A percentile compares a stretch with the other conserved stretches of the same genome.
Evolutionary conservation across 2,329 filamentous ascomycete genomes (phyloP).

Genomic region (Tolypocladium paradoxum): DNA sequence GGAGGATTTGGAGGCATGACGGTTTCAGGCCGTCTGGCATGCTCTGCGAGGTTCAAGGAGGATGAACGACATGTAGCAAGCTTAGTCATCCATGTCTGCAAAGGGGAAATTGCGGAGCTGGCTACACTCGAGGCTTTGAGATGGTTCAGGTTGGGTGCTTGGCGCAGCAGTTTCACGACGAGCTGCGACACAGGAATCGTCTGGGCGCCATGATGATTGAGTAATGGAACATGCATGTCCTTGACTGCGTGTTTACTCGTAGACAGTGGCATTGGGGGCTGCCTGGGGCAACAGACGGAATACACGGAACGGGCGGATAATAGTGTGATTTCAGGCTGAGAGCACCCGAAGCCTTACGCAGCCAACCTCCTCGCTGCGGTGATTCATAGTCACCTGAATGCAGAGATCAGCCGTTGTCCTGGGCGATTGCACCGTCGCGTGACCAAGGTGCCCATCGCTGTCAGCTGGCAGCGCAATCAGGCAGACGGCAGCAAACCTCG

Average conservation of each 20-base stretch:
- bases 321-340: not conserved
- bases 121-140: not conserved
- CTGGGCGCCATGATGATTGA: not conserved
- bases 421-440: not conserved
- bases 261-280: not conserved
- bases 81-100: not conserved
- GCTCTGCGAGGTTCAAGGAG: not conserved
- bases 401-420: too few species aligned
- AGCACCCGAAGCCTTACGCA: not conserved
- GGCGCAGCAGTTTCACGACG: not conserved
- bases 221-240: not conserved
- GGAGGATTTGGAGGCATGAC: too few species aligned
- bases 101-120: not conserved
- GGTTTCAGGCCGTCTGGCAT: not conserved
- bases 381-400: not conserved
- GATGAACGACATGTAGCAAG: not conserved
- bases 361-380: not conserved
- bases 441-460: not conserved
- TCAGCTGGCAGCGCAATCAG: not conserved
- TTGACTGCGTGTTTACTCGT: not conserved
- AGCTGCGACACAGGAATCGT: not conserved
- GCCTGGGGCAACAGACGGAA: not conserved
- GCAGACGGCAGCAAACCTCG: not conserved
- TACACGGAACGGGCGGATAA: not conserved
- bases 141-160: not conserved